These are phyloP conservation scores for Syncephalastrum contaminatum DNA, from an alignment of 371 early-diverging fungal genomes.

Conservation along the genomic window DNA sequence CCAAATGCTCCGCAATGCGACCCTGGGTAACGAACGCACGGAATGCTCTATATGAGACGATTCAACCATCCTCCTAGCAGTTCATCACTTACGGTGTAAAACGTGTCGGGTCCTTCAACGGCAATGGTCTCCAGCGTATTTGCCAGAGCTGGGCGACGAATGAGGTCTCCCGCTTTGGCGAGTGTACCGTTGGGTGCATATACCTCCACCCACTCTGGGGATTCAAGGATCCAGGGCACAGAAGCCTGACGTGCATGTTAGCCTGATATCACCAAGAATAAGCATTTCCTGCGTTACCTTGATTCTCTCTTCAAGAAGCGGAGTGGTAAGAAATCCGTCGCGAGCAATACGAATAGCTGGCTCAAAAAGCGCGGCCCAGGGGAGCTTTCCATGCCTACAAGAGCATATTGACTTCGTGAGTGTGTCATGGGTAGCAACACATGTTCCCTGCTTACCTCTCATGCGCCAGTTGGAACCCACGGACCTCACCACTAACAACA, in stretches of 20 bases:
- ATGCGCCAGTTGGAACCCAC: conserved; percentile 87
- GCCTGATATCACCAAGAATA: conserved; percentile 13
- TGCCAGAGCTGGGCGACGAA: conserved; percentile 75
- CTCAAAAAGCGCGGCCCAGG: conserved; percentile 85
- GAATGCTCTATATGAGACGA: not conserved
- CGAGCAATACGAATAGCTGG: conserved; percentile 80
- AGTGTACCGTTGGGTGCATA: conserved; percentile 74
- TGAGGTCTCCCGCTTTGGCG: conserved; percentile 66
- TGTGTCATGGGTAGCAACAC: not conserved
- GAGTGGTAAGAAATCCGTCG: conserved; percentile 75
- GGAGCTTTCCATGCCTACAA: conserved; percentile 71
- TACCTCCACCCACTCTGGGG: conserved; percentile 41
- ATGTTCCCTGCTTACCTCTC: conserved; percentile 15
- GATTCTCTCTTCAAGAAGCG: conserved; percentile 58
- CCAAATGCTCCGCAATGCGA: conserved; percentile 74
- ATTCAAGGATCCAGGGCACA: conserved; percentile 29
- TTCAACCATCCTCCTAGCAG: no score
- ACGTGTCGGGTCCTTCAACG: conserved; percentile 78
- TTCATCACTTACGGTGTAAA: conserved; percentile 75
- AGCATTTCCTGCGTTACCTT: conserved; percentile 23
- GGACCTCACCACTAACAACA: conserved; percentile 72
- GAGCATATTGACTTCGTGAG: not conserved
- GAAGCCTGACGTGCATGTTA: no score
- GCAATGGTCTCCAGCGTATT: conserved; percentile 82
- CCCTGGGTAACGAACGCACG: conserved; percentile 43